Base-by-base conservation (phyloP, 331 rosid species). In the Dryas integrifolia region DNA sequence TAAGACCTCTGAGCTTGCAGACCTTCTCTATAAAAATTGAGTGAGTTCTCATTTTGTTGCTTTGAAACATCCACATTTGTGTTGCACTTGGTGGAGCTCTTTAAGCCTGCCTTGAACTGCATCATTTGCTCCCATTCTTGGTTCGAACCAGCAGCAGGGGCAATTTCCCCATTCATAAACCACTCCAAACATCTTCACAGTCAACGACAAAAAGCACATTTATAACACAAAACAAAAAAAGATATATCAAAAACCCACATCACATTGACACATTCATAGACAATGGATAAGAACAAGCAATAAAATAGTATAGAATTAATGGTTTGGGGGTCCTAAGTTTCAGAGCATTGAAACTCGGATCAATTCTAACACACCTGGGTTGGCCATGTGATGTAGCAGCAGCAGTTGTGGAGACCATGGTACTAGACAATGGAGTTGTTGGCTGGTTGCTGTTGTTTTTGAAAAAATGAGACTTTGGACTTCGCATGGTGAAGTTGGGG, bases 131-230 rank as follows among this genome's bases (percentile, higher is more conserved):
- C 72, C 76, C 76, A 69, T 12, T 74, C 76, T 69, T 70, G 80
- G 77, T 69, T 75, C 40, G 69, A 48, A 64, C 44, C 72, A 30
- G 45, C 71, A 48, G 7, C 74, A 76, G 74, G 26, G 2, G 56
- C n/a, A 11, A 8, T 53, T 73, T 73, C 75, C 55, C 75, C 79
- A 44, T 73, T 80, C 83, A 80, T 49, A 65, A 75, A 64, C 83
- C 83, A 80, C 40, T 58, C 80, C 80, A 75, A 18, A 8, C 50
- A 11, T 68, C 83, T 73, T 67, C 61, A 72, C 67, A 55, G 52
- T 67, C 58, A 18, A 21, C n/a, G 70, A 61, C 59, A 76, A 40
- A 69, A 65, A 39, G 38, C 57, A 65, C 71, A 71, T 64, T 75
- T 45, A 75, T 63, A 56, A 46, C 63, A 58, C 30, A 18, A 56